A percentile compares a stretch with the other conserved stretches of the same genome.
Evolutionary conservation across 2,329 filamentous ascomycete genomes (phyloP).

Genomic region (Colletotrichum orbiculare): DNA sequence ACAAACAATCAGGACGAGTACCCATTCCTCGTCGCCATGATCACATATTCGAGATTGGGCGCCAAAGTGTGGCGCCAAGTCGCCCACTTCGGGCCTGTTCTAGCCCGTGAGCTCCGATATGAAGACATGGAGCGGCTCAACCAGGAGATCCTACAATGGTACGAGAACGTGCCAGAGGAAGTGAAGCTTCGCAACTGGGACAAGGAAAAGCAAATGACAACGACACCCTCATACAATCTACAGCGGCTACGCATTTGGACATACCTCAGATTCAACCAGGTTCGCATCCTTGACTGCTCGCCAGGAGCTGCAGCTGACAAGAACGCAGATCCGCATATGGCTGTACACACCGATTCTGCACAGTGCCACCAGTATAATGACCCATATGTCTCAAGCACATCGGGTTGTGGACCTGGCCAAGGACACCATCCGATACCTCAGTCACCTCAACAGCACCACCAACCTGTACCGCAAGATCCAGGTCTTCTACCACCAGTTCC

Average conservation of each 20-base stretch:
- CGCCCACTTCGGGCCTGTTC: constrained; percentile 71
- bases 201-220: constrained; percentile 62
- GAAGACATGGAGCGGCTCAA: constrained; percentile 86
- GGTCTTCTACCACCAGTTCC: constrained; percentile 84
- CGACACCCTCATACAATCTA: constrained; percentile 71
- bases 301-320: constrained; percentile 9
- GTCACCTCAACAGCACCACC: constrained; percentile 76
- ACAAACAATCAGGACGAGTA: constrained; percentile 55
- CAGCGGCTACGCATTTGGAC: constrained; percentile 84
- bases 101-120: constrained; percentile 73
- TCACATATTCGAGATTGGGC: constrained; percentile 83
- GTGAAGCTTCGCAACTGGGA: constrained; percentile 70
- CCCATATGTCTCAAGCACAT: constrained; percentile 78
- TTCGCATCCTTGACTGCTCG: constrained; percentile 35
- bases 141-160: constrained; percentile 88
- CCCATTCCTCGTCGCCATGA: constrained; percentile 86
- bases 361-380: constrained; percentile 83
- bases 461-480: constrained; percentile 79
- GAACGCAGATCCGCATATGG: constrained; percentile 76
- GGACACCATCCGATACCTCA: constrained; percentile 79
- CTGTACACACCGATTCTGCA: constrained; percentile 90
- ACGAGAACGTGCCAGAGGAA: constrained; percentile 75
- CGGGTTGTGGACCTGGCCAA: constrained; percentile 80
- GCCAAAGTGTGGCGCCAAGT: constrained; percentile 90
- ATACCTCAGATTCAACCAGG: constrained; percentile 86